Evolutionary conservation across 495 filamentous ascomycete species (phyloP), one percentile per base, ranked within the genome.

Genomic region (Aspergillus taichungensis): DNA sequence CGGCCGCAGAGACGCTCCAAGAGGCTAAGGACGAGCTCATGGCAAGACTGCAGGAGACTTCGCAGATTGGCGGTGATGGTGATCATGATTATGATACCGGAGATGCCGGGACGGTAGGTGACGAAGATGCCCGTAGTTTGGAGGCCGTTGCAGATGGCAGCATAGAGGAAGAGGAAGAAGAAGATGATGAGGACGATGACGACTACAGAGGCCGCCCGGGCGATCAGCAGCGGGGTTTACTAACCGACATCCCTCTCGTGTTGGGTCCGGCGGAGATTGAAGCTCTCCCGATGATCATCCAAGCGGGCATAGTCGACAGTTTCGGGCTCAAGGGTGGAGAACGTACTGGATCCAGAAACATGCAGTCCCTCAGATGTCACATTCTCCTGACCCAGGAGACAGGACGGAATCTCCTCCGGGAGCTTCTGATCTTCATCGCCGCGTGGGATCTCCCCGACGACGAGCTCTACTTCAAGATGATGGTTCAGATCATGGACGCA

Each of bases 401-500:
- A 46, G 90, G 90, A 11, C 79, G 86, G 34, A 95, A 92, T 52
- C 71, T 96, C 5, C 75, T 96, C 6, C 76, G 89, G 36, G 89
- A 96, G 54, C 78, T 96, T 41, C 72, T 96, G 14, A 94, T 96
- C 44, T 96, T 96, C 63, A 90, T 96, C 45, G 90, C 90, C 10
- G 88, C 92, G 10, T 96, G 90, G 90, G 89, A 96, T 57, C 81
- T 94, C 46, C 82, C 82, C 10, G 89, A 96, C 53, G 83, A 89
- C 34, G 86, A 91, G 50, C 74, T 92, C 9, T 95, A 95, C 54
- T 95, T 94, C 70, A 88, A 91, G 63, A 83, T 95, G 62, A 96
- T 92, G 68, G 84, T 88, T 8, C 88, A 94, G 62, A 94, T 96
- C 46, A 87, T 96, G 69, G 87, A 94, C 55, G 86, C 88, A 0